Evolutionary conservation across 2,329 filamentous ascomycete genomes (phyloP).

Genomic region (Hypomyces perniciosus): DNA sequence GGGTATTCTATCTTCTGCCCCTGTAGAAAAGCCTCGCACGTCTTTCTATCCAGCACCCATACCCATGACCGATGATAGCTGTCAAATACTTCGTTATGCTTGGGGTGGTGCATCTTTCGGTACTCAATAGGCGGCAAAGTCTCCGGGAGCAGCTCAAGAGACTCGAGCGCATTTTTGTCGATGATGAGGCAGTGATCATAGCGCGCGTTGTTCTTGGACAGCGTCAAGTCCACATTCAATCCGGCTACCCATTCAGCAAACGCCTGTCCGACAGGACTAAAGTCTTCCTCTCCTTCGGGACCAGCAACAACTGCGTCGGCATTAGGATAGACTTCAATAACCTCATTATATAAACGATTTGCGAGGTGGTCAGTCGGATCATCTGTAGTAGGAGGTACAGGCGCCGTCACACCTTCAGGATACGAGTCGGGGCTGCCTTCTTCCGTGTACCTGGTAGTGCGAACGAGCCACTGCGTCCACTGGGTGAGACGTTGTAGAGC

Average conservation of each 20-base stretch:
- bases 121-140: not conserved
- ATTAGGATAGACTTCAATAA: slow-evolving; percentile 1
- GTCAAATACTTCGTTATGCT: not conserved
- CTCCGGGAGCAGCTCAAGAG: slow-evolving; percentile 3
- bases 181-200: slow-evolving; percentile 5
- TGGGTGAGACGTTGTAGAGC: not conserved
- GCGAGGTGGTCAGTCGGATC: slow-evolving; percentile 5
- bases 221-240: not conserved
- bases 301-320: not conserved
- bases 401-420: not conserved
- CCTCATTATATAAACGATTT: slow-evolving; percentile 1
- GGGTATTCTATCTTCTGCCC: slow-evolving; percentile 1
- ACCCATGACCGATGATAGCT: not conserved
- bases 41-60: slow-evolving; percentile 5
- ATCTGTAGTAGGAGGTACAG: not conserved
- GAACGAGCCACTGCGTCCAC: not conserved
- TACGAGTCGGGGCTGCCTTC: not conserved
- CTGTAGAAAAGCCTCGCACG: not conserved
- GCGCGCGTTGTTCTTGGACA: not conserved
- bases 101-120: not conserved
- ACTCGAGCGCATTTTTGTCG: not conserved
- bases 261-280: not conserved
- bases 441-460: not conserved
- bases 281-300: slow-evolving; percentile 3
- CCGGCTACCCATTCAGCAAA: slow-evolving; percentile 4